These are phyloP conservation scores for Rhodotorula sp. DNA, from an alignment of 1,284 basidiomycete species.

Conservation along the genomic window DNA sequence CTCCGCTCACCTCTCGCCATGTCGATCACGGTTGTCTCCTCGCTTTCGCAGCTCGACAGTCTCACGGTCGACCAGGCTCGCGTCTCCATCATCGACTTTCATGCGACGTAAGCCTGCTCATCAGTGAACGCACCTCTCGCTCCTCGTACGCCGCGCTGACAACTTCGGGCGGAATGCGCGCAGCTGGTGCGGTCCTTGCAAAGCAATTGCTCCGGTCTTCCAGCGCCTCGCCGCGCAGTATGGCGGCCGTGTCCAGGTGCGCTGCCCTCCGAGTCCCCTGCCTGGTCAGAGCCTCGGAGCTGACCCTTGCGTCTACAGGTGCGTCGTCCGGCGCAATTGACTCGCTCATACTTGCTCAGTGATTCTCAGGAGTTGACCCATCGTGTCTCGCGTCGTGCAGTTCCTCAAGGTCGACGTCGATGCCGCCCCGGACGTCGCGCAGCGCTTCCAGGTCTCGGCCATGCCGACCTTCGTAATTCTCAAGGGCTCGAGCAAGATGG, in stretches of 20 bases:
- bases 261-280: neutral
- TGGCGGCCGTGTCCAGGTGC: conserved; percentile 25
- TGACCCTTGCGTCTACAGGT: neutral
- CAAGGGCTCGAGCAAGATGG: conserved; percentile 27
- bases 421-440: conserved; percentile 37
- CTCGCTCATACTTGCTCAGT: no score
- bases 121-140: no score
- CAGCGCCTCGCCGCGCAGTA: conserved; percentile 29
- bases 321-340: no score
- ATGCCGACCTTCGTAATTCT: conserved; percentile 42
- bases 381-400: conserved; percentile 3
- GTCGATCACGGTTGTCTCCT: conserved; percentile 27
- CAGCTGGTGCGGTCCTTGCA: conserved; percentile 20
- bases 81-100: conserved; percentile 37
- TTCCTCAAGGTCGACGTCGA: conserved; percentile 47
- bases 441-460: conserved; percentile 33
- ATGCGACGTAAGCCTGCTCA: conserved; percentile 17
- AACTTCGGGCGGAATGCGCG: rapidly evolving
- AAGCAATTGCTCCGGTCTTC: conserved; percentile 38
- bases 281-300: neutral
- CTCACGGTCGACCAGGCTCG: conserved; percentile 8
- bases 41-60: conserved; percentile 14
- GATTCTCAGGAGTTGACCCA: no score
- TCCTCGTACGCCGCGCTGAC: neutral
- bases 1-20: neutral